Conservation (phyloP, 179 eudicot genomes). For the Silene noctiflora region DNA sequence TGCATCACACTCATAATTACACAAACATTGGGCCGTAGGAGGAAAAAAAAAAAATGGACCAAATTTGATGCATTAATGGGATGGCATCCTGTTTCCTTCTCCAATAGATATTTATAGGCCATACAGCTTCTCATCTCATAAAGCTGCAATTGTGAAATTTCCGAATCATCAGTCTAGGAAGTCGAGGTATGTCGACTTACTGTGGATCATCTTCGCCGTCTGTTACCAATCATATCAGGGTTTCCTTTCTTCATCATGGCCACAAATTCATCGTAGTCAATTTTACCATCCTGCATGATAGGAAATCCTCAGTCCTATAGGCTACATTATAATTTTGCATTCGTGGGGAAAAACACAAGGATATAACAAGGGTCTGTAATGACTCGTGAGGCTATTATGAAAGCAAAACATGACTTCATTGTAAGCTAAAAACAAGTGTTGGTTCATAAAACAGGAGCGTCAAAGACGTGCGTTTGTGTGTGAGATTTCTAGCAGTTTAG, state of each 20-base stretch:
- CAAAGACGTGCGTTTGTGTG: no score
- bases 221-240: conserved; percentile 58
- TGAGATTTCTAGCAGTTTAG: no score
- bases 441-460: no score
- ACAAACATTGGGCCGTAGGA: conserved; percentile 5
- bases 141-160: neutral
- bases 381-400: no score
- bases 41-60: neutral
- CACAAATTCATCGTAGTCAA: conserved; percentile 81
- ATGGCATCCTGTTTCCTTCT: neutral
- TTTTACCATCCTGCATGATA: conserved; percentile 74
- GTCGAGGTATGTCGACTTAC: neutral
- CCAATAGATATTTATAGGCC: neutral
- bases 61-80: conserved; percentile 1
- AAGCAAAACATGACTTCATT: no score
- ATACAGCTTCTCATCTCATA: conserved; percentile 8
- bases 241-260: conserved; percentile 94
- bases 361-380: no score
- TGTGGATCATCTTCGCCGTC: conserved; percentile 52
- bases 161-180: neutral
- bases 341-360: neutral
- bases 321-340: neutral
- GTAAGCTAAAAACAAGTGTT: no score
- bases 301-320: conserved; percentile 2
- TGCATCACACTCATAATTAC: conserved; percentile 13